These are phyloP conservation scores for Ustilago xerochloae DNA, from an alignment of 1,284 basidiomycete species.

Conservation along the genomic window DNA sequence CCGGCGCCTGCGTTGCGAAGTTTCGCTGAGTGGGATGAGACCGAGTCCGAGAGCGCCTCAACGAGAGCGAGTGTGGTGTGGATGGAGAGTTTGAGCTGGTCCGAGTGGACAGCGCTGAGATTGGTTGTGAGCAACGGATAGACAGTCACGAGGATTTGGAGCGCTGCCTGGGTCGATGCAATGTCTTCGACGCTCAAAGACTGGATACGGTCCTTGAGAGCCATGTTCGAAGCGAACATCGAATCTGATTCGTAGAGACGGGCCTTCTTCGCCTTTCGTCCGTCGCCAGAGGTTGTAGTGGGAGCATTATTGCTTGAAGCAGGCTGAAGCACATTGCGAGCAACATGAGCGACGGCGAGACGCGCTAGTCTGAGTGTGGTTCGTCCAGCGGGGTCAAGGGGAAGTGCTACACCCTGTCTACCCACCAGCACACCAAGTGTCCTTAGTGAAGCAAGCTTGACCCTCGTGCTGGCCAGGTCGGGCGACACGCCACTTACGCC, in stretches of 20 bases:
- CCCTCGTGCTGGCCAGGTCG: slow-evolving; percentile 1
- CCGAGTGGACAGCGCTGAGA: slow-evolving; percentile 37
- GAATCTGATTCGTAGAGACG: slow-evolving; percentile 56
- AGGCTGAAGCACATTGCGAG: slow-evolving; percentile 21
- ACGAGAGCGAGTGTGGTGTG: slow-evolving; percentile 36
- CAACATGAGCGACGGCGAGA: slow-evolving; percentile 21
- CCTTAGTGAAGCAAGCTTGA: slow-evolving; percentile 34
- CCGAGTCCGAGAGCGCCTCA: slow-evolving; percentile 46
- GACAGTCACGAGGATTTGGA: slow-evolving; percentile 31
- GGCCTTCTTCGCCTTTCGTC: slow-evolving; percentile 39
- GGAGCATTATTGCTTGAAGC: background rate
- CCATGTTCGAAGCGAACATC: slow-evolving; percentile 22
- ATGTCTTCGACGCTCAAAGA: slow-evolving; percentile 20
- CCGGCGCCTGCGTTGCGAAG: slow-evolving; percentile 17
- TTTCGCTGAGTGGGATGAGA: slow-evolving; percentile 10
- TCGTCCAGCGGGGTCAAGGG: slow-evolving; percentile 47
- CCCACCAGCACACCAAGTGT: slow-evolving; percentile 39
- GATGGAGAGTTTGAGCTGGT: slow-evolving; percentile 34
- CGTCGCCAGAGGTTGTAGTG: slow-evolving; percentile 5
- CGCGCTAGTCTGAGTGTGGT: slow-evolving; percentile 49
- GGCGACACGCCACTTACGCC: background rate
- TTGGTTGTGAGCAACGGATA: slow-evolving; percentile 35
- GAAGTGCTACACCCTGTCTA: slow-evolving; percentile 21
- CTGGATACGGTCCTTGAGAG: slow-evolving; percentile 42
- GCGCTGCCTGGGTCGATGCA: slow-evolving; percentile 26